Evolutionary conservation across 2,329 filamentous ascomycete genomes (phyloP).

Genomic region (Phyllosticta citriasiana): DNA sequence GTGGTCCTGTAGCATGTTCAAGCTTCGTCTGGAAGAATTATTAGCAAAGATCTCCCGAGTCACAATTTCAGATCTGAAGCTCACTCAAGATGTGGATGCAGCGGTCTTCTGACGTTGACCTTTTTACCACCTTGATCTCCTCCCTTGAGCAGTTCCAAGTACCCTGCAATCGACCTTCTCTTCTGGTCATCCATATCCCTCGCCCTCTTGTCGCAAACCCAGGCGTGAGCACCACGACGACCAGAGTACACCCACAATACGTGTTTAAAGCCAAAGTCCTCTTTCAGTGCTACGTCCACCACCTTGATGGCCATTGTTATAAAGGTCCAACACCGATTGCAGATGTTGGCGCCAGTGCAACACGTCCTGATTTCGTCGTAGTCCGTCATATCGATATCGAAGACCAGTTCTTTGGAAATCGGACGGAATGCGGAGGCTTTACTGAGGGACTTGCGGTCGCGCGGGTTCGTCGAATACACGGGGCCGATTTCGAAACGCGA

Average conservation of each 20-base stretch:
- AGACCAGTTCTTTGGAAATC: conserved; percentile 86
- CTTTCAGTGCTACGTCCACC: conserved; percentile 72
- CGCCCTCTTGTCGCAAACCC: conserved; percentile 89
- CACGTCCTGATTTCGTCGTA: conserved; percentile 96
- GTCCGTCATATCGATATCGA: conserved; percentile 98
- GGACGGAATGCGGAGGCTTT: conserved; percentile 77
- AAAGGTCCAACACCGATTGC: conserved; percentile 89
- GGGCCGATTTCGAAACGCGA: conserved; percentile 97
- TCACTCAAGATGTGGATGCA: conserved; percentile 80
- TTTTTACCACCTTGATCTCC: conserved; percentile 78
- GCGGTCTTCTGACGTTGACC: conserved; percentile 70
- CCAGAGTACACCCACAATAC: conserved; percentile 99
- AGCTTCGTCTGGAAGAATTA: conserved; percentile 53
- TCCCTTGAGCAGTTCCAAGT: conserved; percentile 82
- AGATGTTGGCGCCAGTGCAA: conserved; percentile 89
- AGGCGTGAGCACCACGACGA: conserved; percentile 90
- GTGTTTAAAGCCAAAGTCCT: conserved; percentile 95
- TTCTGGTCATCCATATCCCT: conserved; percentile 77
- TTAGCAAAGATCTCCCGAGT: background rate
- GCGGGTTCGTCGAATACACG: conserved; percentile 89
- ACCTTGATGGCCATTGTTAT: conserved; percentile 98
- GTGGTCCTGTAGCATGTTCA: conserved; percentile 72
- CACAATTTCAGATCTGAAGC: conserved; percentile 16
- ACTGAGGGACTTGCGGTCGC: conserved; percentile 79
- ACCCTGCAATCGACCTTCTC: conserved; percentile 74